Base-by-base conservation (phyloP, 2,329 filamentous ascomycete genomes). In the Fusarium verrucosum region DNA sequence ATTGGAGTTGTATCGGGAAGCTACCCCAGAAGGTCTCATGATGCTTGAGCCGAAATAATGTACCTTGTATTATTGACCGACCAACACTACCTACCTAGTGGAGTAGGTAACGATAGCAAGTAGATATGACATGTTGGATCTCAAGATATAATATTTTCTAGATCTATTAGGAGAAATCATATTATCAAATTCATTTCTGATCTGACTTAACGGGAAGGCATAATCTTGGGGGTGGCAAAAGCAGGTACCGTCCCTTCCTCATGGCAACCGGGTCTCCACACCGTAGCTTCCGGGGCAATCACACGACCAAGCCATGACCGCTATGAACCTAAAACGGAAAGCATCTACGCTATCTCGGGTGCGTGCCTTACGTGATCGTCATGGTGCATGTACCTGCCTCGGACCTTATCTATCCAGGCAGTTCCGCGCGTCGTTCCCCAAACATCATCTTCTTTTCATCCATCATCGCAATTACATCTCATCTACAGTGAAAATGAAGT, bases 401-500 rank as follows among this genome's bases (percentile, higher is more conserved):
- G 33, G 52, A 58, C 49, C 62, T 62, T 50, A 67, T 58, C 50
- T 42, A 20, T 38, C 41, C 32, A 43, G 41, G 37, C 47, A 54
- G 26, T 30, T 66, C 50, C 50, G 14, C 49, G 38, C 62, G 62
- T 60, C 50, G 42, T 50, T 41, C 50, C 40, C 32, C 50, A 53
- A 59, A 46, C 52, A 66, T 25, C 50, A 38, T 37, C 33, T 35
- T 25, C 10, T 36, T 51, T n/a, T 32, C 30, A 40, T 54, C 37
- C 41, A 33, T 32, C 37, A 45, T 62, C 44, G 38, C 46, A 28
- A 17, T 30, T 23, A 10, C 22, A 36, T 52, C 51, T 4, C 16
- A 37, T 30, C 19, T 42, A 25, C 19, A 49, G 16, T 38, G 28
- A 40, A 13, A 45, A 87, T 87, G 85, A 87, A 83, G 76, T 76